Evolutionary conservation across 768 basidiomycete species (phyloP), one percentile per base, ranked within the genome.

Genomic region (Auricularia sp.): DNA sequence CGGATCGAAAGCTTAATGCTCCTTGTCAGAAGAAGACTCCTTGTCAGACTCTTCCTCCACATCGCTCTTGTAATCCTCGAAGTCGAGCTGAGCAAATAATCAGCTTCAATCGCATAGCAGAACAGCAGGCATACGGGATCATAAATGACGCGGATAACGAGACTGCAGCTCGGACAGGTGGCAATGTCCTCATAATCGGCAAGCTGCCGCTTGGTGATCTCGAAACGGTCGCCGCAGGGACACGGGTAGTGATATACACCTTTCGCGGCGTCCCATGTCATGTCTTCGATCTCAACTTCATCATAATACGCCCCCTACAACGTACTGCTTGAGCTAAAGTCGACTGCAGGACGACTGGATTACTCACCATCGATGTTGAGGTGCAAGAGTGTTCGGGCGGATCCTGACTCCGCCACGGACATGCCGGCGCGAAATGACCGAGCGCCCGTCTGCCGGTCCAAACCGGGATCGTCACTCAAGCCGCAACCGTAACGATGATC

Each of bases 151-250:
- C 96, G 79, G 61, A 98, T 92, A 36, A 98, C 82, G 29, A 98
- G 79, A 68, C 92, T 95, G 70, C 97, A 99, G 73, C 92, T 95
- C 0, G 97, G 97, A 78, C 97, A 98, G 61, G 84, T 94, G 29
- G 95, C 96, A 58, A 95, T 85, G 73, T 98, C 97, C 70, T 98
- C 97, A 64, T 85, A 97, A 68, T 93, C 80, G 56, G 85, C 83
- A 7, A 98, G 84, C 75, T 98, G 93, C 67, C 79, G 77, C 69
- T 88, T 84, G 36, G 89, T 85, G 68, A 98, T 98, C 75, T 98
- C 96, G 77, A 98, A 99, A 51, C 95, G 87, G 77, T 99, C 96
- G 8, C 96, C 96, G 71, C 96, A 98, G 1, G 96, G 95, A 72
- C 94, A 99, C 0, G 95, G 96, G 74, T 95, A 97, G 79, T 98